phyloP scores from a whole-genome alignment of 371 early-diverging fungal genomes.

The Dichotomocladium elegans region DNA sequence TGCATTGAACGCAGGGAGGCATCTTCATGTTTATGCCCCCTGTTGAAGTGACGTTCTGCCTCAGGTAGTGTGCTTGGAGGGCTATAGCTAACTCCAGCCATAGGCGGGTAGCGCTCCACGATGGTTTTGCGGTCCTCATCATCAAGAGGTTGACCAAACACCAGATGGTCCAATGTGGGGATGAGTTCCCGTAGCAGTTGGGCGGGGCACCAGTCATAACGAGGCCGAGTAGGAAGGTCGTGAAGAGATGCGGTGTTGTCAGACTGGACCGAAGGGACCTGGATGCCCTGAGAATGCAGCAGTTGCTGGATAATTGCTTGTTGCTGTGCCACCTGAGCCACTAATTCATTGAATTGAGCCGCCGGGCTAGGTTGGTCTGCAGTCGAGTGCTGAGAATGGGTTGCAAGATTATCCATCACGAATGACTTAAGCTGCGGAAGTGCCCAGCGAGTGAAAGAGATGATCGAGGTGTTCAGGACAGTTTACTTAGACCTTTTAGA shows the following conservation, averaged over 20 bases:
- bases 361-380: too few species aligned
- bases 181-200: neutral
- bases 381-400: too few species aligned
- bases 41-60: slow-evolving; percentile 5
- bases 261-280: too few species aligned
- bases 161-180: neutral
- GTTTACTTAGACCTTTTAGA: too few species aligned
- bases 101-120: slow-evolving; percentile 9
- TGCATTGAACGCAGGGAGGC: slow-evolving; percentile 4
- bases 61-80: slow-evolving; percentile 12
- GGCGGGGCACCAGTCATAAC: slow-evolving; percentile 14
- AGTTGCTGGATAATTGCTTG: neutral
- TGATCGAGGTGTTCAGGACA: too few species aligned
- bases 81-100: slow-evolving; percentile 4
- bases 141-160: neutral
- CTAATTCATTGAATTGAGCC: too few species aligned
- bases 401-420: too few species aligned
- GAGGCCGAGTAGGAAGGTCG: slow-evolving; percentile 4
- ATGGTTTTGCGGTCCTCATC: slow-evolving; percentile 12
- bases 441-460: too few species aligned
- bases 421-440: too few species aligned
- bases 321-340: neutral
- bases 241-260: neutral
- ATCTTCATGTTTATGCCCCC: slow-evolving; percentile 7
- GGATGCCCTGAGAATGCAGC: neutral